A percentile compares a stretch with the other conserved stretches of the same genome.
phyloP scores from a whole-genome alignment of 805 yeast genomes.

The Lipomyces mesembrius region DNA sequence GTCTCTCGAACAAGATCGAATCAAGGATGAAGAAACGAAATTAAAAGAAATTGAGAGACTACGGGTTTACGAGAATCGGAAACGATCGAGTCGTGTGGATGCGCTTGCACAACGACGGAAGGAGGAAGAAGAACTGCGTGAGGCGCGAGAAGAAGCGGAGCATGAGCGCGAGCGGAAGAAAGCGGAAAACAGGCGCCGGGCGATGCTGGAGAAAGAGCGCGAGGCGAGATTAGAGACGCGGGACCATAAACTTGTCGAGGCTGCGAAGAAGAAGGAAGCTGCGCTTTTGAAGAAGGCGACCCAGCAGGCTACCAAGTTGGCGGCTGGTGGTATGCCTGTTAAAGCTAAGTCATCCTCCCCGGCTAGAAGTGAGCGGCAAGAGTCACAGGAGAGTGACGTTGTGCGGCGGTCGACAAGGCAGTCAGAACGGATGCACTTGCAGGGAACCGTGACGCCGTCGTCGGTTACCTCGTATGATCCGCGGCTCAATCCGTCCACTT shows the following conservation, averaged over 20 bases:
- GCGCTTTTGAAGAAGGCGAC: slow-evolving; percentile 28
- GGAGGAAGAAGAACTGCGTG: slow-evolving; percentile 38
- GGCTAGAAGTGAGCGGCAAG: slow-evolving; percentile 21
- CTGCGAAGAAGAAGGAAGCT: slow-evolving; percentile 26
- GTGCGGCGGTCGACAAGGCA: slow-evolving; percentile 29
- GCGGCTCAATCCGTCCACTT: slow-evolving; percentile 31
- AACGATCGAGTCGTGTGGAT: slow-evolving; percentile 46
- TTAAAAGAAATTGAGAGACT: slow-evolving; percentile 40
- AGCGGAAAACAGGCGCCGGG: slow-evolving; percentile 27
- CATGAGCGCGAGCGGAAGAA: slow-evolving; percentile 28
- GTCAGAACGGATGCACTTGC: slow-evolving; percentile 15
- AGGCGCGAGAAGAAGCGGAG: slow-evolving; percentile 29
- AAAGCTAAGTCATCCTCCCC: slow-evolving; percentile 2
- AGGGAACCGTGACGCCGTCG: slow-evolving; percentile 24
- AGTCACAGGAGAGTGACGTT: slow-evolving; percentile 20
- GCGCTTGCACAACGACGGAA: slow-evolving; percentile 37
- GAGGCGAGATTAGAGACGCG: slow-evolving; percentile 27
- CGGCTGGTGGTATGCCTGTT: slow-evolving; percentile 12
- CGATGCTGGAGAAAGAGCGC: slow-evolving; percentile 22
- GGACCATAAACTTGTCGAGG: slow-evolving; percentile 29
- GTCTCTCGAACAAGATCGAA: slow-evolving; percentile 40
- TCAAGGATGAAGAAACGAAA: slow-evolving; percentile 39
- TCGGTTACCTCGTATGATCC: slow-evolving; percentile 21
- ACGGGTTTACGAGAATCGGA: slow-evolving; percentile 43
- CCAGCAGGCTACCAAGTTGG: slow-evolving; percentile 18